A percentile compares a stretch with the other conserved stretches of the same genome.
Evolutionary conservation across 2,329 filamentous ascomycete species (phyloP).

Genomic region (Chrysoporthe cubensis): DNA sequence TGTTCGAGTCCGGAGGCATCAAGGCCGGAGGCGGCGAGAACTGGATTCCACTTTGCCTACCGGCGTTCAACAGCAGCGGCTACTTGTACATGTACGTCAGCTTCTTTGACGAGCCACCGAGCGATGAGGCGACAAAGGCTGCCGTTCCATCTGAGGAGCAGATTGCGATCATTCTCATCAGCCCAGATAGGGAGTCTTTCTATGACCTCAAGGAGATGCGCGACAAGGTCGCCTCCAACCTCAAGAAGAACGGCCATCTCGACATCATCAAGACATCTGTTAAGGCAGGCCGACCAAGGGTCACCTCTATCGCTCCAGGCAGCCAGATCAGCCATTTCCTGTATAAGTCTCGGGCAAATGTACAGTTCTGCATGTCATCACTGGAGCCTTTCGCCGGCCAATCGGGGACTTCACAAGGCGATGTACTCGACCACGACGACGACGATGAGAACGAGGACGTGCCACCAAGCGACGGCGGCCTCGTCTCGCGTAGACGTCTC

Average conservation of each 20-base stretch:
- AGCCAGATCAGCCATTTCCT: constrained; percentile 87
- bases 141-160: constrained; percentile 72
- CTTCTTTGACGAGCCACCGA: constrained; percentile 72
- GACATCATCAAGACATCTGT: constrained; percentile 74
- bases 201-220: constrained; percentile 81
- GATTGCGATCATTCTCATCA: constrained; percentile 91
- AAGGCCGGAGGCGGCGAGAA: constrained; percentile 91
- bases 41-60: constrained; percentile 95
- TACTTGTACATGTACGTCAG: constrained; percentile 99
- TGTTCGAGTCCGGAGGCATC: constrained; percentile 92
- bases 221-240: constrained; percentile 65
- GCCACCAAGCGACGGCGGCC: constrained; percentile 35
- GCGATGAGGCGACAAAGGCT: constrained; percentile 47
- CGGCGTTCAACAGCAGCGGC: constrained; percentile 94
- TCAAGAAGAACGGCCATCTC: constrained; percentile 77
- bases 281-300: constrained; percentile 69
- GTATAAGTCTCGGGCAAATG: constrained; percentile 92
- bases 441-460: neutral
- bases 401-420: constrained; percentile 17
- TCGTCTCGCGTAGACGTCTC: constrained; percentile 69
- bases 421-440: constrained; percentile 10
- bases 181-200: constrained; percentile 90
- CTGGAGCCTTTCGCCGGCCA: constrained; percentile 68
- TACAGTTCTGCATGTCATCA: constrained; percentile 93
- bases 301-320: constrained; percentile 77